Conservation (phyloP, 148 eudicot species). For the Polygonum maritimum region DNA sequence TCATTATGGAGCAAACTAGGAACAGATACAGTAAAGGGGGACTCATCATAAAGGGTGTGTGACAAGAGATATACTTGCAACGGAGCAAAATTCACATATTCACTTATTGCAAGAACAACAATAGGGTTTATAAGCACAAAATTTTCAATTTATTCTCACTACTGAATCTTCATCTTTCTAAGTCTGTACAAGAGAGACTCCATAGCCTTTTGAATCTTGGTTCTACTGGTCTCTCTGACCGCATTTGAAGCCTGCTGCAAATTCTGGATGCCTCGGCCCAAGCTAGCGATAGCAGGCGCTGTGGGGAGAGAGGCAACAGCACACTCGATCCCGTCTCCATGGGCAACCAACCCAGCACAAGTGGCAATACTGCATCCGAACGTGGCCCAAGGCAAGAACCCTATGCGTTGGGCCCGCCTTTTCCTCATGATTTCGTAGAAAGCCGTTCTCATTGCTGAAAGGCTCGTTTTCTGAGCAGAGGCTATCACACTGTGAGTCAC, state of each 20-base stretch:
- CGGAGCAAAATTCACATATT: not conserved
- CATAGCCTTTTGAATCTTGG: conserved; percentile 62
- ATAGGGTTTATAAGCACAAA: not conserved
- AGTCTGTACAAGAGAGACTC: conserved; percentile 67
- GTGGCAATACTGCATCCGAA: conserved; percentile 82
- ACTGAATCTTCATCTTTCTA: conserved; percentile 42
- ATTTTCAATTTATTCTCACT: conserved; percentile 6
- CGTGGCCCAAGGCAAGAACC: conserved; percentile 77
- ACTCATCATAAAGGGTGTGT: not conserved
- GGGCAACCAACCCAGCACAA: conserved; percentile 58
- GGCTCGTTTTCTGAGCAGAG: conserved; percentile 80
- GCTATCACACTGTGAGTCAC: conserved; percentile 81
- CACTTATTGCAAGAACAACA: conserved; percentile 5
- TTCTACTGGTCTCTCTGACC: conserved; percentile 38
- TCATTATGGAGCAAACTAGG: too few species aligned
- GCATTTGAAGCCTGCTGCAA: conserved; percentile 43
- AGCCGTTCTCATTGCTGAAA: conserved; percentile 81
- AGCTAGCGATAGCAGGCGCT: conserved; percentile 63
- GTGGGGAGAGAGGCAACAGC: conserved; percentile 60
- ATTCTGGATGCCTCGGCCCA: conserved; percentile 65
- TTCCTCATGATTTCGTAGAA: conserved; percentile 97
- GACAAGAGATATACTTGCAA: not conserved
- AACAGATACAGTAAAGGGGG: too few species aligned
- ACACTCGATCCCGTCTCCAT: conserved; percentile 87
- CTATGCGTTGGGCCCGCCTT: conserved; percentile 43